Evolutionary conservation across 2,329 filamentous ascomycete genomes (phyloP), one percentile per base, ranked within the genome.

Genomic region (Huntiella omanensis): DNA sequence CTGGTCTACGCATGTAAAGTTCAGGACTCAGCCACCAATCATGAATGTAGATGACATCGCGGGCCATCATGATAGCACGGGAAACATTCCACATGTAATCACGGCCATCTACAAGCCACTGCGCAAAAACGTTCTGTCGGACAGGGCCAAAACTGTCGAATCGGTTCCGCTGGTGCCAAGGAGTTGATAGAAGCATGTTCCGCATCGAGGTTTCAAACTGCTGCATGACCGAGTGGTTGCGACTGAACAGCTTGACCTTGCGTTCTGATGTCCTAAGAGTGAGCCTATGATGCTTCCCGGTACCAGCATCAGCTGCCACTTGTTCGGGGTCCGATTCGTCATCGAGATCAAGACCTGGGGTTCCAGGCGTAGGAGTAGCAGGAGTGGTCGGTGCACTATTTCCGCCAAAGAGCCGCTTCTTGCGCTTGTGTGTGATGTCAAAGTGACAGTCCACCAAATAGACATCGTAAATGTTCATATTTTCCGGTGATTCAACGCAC

Each of bases 81-180:
- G 88, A 96, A 5, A 96, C 86, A 59, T 95, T 93, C 91, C 91
- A 98, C 88, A 96, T 96, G 66, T 96, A 92, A 59, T 98, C 91
- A 54, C 91, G 77, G 12, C 84, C 91, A 61, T 98, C 91, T 0
- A 98, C 88, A 6, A 98, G 73, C 87, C 88, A 96, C 57, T 95
- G 86, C 2, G 87, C 86, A 63, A 88, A 91, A 22, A 91, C 86
- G 38, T 80, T 80, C 40, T 75, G 77, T 50, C 91, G 75, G 1
- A 96, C 81, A 0, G 91, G 91, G 0, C 91, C 87, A 62, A 92
- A 98, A 60, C 88, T 95, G 55, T 81, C 80, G 58, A 95, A 96
- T 13, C 91, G 76, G 56, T 95, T 91, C 46, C 71, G 71, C 53
- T 80, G 72, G 48, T 81, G 74, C 91, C 91, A 98, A 3, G 77